These are phyloP conservation scores for Alternaria sp. DNA, from an alignment of 2,329 filamentous ascomycete genomes.

Conservation along the genomic window DNA sequence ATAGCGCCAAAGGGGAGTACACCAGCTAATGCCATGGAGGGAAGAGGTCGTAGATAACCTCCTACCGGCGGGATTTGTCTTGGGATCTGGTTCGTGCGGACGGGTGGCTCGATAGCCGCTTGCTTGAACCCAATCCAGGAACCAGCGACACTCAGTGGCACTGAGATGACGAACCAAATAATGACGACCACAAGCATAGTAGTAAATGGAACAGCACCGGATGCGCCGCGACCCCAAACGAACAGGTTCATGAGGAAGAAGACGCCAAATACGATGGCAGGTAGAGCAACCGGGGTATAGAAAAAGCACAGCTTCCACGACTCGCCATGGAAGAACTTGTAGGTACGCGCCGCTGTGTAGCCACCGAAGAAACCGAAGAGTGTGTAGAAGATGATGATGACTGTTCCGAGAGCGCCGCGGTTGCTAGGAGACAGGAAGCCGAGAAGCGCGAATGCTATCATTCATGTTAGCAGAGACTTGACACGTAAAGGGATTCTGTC, in stretches of 20 bases:
- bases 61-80: constrained; percentile 88
- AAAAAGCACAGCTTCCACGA: constrained; percentile 94
- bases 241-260: constrained; percentile 98
- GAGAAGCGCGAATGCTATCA: constrained; percentile 78
- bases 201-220: constrained; percentile 92
- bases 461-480: constrained; percentile 17
- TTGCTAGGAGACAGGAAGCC: constrained; percentile 97
- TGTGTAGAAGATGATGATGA: constrained; percentile 93
- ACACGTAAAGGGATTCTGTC: not conserved
- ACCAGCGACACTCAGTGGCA: constrained; percentile 87
- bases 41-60: constrained; percentile 84
- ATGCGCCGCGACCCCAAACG: constrained; percentile 91
- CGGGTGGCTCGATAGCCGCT: constrained; percentile 75
- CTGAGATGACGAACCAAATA: constrained; percentile 97
- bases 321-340: constrained; percentile 93
- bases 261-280: constrained; percentile 80
- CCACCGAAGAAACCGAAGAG: constrained; percentile 91
- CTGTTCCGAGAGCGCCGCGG: constrained; percentile 89
- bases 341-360: constrained; percentile 87
- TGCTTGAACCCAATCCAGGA: constrained; percentile 91
- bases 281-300: constrained; percentile 85
- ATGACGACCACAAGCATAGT: constrained; percentile 93
- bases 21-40: constrained; percentile 90
- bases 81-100: constrained; percentile 96
- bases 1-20: constrained; percentile 95